Base-by-base conservation (phyloP, 208 protist genomes). In the Porcisia deanei region DNA sequence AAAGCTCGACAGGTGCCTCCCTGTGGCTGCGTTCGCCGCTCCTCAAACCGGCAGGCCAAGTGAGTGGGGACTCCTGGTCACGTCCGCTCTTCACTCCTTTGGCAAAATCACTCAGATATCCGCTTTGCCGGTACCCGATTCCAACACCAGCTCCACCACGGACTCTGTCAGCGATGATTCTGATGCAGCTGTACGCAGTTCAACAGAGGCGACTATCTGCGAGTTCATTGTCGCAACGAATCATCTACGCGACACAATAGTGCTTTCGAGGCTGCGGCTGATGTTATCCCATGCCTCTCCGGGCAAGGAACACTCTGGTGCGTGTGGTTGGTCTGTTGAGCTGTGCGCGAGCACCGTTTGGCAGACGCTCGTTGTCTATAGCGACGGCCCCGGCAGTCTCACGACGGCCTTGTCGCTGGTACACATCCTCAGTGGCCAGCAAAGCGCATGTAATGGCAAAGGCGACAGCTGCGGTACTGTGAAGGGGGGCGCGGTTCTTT, bases 61-160 rank as follows among this genome's bases (percentile, higher is more conserved):
- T 58, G 7, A 14, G 14, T 25, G 54, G 10, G 22, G 9, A 18
- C 7, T 55, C 2, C n/a, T 49, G 30, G 54, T 43, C 1, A 71
- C 70, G 12, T 70, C 61, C 16, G 76, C 59, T 22, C 41, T 75
- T 25, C 58, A 65, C 60, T 0, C 18, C 5, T 63, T 72, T 54
- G 77, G 77, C 45, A 81, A 81, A 68, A 57, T 81, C 54, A 81
- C 77, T 20, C 65, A 77, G 12, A 54, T 81, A 3, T 57, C 57
- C 2, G 30, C 41, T 39, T 52, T 75, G 30, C 47, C 20, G 4
- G 34, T 41, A 41, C 63, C 37, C 41, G 22, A 67, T 2, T 39
- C 20, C 63, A 25, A 16, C n/a, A 7, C 25, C 22, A 47, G 39
- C 10, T 30, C 8, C 63, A 30, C 2, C 39, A 5, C 63, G 4